A percentile compares a stretch with the other conserved stretches of the same genome.
Conservation (phyloP, 2,329 filamentous ascomycete genomes). For the Boeremia lycopersici region DNA sequence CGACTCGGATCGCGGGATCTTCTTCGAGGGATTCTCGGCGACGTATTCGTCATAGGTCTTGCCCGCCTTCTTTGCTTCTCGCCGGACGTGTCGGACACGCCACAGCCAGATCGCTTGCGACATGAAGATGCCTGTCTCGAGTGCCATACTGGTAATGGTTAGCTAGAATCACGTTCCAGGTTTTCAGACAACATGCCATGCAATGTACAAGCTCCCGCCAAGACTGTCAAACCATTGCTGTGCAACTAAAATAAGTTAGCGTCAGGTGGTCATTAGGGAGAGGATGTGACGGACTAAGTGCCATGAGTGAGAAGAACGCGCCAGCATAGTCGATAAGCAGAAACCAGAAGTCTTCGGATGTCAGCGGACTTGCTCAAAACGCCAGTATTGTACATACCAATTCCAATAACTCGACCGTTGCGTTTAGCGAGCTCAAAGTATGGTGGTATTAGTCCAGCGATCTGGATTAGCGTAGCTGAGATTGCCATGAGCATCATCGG, state of each 20-base stretch:
- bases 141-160: constrained; percentile 51
- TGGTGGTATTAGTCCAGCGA: constrained; percentile 62
- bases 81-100: constrained; percentile 60
- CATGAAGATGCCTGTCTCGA: constrained; percentile 66
- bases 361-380: background rate
- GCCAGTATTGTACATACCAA: constrained; percentile 54
- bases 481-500: constrained; percentile 64
- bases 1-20: constrained; percentile 27
- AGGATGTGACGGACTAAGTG: constrained; percentile 54
- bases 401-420: constrained; percentile 65
- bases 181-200: constrained; percentile 55
- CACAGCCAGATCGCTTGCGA: constrained; percentile 66
- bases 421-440: constrained; percentile 68
- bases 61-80: constrained; percentile 57
- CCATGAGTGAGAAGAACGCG: constrained; percentile 68
- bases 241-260: constrained; percentile 54
- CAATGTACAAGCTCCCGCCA: constrained; percentile 65
- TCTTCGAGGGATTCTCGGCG: constrained; percentile 31
- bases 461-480: constrained; percentile 63
- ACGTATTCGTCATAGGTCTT: constrained; percentile 63
- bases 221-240: constrained; percentile 67
- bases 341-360: constrained; percentile 58
- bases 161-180: background rate
- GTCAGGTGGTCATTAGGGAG: background rate
- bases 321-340: constrained; percentile 65